A percentile compares a stretch with the other conserved stretches of the same genome.
Conservation (phyloP, 305 asterid genomes). For the Striga hermonthica region DNA sequence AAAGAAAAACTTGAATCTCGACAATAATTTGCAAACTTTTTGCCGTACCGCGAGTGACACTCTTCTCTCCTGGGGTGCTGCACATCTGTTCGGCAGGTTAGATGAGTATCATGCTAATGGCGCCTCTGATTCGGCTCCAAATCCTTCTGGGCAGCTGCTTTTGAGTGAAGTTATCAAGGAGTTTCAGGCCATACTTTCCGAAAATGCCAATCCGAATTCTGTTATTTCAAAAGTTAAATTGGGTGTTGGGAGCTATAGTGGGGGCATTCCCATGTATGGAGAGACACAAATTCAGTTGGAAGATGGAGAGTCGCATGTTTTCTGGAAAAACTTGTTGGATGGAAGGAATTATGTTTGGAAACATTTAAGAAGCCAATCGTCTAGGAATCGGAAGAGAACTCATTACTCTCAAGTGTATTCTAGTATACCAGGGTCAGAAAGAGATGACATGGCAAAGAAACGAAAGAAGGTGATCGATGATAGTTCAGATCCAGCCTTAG, state of each 20-base stretch:
- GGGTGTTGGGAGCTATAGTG: conserved; percentile 49
- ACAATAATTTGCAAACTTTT: conserved; percentile 44
- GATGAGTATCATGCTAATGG: conserved; percentile 60
- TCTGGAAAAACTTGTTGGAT: conserved; percentile 74
- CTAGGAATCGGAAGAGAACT: conserved; percentile 74
- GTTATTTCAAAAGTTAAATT: conserved; percentile 60
- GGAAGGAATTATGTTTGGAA: conserved; percentile 68
- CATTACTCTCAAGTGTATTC: conserved; percentile 43
- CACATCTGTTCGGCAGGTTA: conserved; percentile 61
- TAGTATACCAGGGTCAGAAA: conserved; percentile 34
- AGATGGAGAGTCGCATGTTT: conserved; percentile 56
- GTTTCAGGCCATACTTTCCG: conserved; percentile 54
- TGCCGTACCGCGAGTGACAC: conserved; percentile 47
- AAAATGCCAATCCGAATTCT: conserved; percentile 31
- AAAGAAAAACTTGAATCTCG: conserved; percentile 52
- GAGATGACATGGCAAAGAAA: conserved; percentile 53
- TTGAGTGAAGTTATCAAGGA: conserved; percentile 54
- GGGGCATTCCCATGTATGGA: conserved; percentile 52
- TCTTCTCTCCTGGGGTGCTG: conserved; percentile 89
- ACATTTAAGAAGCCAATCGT: conserved; percentile 42
- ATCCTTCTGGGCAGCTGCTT: conserved; percentile 48
- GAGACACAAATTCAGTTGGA: conserved; percentile 51
- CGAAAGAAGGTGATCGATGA: conserved; percentile 50
- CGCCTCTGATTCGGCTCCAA: conserved; percentile 33
- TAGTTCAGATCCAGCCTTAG: conserved; percentile 38